Conservation (phyloP, 345 rosid genomes). For the Cardamine chenopodiifolia region DNA sequence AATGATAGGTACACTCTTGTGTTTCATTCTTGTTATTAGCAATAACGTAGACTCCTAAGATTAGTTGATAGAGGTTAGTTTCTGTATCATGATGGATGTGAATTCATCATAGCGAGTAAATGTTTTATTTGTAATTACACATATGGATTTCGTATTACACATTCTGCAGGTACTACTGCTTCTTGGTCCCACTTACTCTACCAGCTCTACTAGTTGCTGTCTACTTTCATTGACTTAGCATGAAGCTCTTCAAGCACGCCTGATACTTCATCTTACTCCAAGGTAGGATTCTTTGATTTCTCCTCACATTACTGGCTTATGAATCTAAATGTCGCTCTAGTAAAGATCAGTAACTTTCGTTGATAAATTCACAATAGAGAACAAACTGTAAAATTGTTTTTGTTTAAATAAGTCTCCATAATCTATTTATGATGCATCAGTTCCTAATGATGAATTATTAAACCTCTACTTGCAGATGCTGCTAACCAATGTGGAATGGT, state of each 20-base stretch:
- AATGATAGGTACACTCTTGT: slow-evolving; percentile 41
- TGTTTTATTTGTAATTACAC: neutral
- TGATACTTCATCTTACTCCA: slow-evolving; percentile 40
- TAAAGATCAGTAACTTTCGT: neutral
- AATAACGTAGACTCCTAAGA: too few species aligned
- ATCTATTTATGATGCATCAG: neutral
- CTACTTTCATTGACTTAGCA: slow-evolving; percentile 93
- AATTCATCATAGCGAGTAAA: neutral
- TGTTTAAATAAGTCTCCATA: neutral
- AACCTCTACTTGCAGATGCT: neutral
- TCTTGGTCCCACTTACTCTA: slow-evolving; percentile 83
- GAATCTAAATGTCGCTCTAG: neutral
- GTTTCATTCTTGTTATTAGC: neutral
- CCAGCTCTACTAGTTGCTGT: slow-evolving; percentile 67
- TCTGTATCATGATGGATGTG: neutral
- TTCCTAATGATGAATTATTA: neutral
- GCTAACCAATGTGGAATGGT: neutral
- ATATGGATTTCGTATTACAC: neutral
- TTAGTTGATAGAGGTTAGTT: neutral
- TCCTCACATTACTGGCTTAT: neutral
- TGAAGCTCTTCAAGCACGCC: slow-evolving; percentile 89
- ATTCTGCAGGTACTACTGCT: slow-evolving; percentile 60
- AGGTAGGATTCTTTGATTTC: neutral
- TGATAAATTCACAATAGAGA: neutral
- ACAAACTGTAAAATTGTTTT: too few species aligned